Evolutionary conservation across 1,139 yeast genomes (phyloP), one percentile per base, ranked within the genome.

Genomic region (Yamadazyma pseudoaaseri): DNA sequence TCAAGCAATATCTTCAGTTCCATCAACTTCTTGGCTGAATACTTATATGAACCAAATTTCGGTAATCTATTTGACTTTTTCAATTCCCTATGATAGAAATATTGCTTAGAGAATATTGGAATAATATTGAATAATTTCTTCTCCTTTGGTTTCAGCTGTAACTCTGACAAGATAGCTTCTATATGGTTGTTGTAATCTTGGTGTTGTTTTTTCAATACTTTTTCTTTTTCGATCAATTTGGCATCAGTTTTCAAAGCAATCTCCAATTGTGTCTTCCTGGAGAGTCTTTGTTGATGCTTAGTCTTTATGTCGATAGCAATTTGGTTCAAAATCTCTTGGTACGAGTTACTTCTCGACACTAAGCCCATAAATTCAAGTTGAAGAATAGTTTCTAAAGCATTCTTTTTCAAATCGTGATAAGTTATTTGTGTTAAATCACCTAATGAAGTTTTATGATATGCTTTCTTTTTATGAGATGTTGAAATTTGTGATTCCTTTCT

Each of bases 221-320:
- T 57, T 46, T 81, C 83, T 55, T 86, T 86, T 35, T 77, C 81
- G 15, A 63, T 60, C 43, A 87, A 62, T 44, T 81, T 76, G 5
- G 65, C 61, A 36, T 84, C 56, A 0, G 95, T 82, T 27, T 72
- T 76, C 24, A 68, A 58, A 2, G 90, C 81, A 16, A 77, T 65
- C 13, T 66, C 69, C 38, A 86, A 61, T 49, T 87, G 95, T 24
- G 74, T 69, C 34, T 70, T 69, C 17, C 95, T 68, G 23, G 74
- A 66, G 11, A 73, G 57, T 40, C 95, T 72, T 42, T 85, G 84
- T 36, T 79, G 75, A 44, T 81, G 81, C 49, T 89, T 89, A 26
- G 86, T 79, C 50, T 81, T 80, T 47, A 92, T 87, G 45, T 94
- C 97, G 34, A 74, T 62, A 0, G 96, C 96, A 41, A 92, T 83